Percentiles rank a stretch among this genome's conserved stretches.
These are phyloP conservation scores for Brassica balearica DNA, from an alignment of 441 rosid species.

Conservation along the genomic window DNA sequence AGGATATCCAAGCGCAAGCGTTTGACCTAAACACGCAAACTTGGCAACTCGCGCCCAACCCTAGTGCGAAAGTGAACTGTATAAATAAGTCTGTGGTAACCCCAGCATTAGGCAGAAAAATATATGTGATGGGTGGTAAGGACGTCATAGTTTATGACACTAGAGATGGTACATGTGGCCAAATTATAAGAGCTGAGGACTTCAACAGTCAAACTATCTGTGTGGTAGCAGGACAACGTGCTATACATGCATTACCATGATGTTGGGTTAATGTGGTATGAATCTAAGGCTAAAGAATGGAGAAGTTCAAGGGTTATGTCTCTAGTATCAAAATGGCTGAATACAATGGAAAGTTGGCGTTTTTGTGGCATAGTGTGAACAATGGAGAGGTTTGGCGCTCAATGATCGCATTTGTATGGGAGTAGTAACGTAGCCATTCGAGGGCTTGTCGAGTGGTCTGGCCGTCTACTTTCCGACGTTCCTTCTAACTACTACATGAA, in stretches of 20 bases:
- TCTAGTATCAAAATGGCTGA: neutral
- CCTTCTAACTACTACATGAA: neutral
- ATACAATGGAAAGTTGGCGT: conserved; percentile 9
- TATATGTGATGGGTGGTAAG: neutral
- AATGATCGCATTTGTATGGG: conserved; percentile 2
- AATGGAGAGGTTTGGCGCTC: neutral
- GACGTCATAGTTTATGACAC: neutral
- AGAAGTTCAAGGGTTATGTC: neutral
- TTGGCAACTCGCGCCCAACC: conserved; percentile 12
- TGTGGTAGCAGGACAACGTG: conserved; percentile 9
- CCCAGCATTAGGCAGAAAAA: conserved; percentile 5
- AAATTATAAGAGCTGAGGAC: neutral
- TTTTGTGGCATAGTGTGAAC: neutral
- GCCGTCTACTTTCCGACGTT: neutral
- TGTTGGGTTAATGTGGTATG: conserved; percentile 9
- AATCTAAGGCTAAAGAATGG: conserved; percentile 18
- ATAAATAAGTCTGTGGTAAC: neutral
- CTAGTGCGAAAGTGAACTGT: neutral
- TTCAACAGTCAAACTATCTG: neutral
- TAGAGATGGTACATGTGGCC: conserved; percentile 13
- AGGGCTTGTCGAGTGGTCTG: neutral
- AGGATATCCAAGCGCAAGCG: conserved; percentile 8
- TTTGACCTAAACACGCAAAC: conserved; percentile 16
- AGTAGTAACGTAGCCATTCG: neutral
- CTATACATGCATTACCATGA: neutral